Percentiles rank a stretch among this genome's conserved stretches.
These are phyloP conservation scores for Venturia aucupariae DNA, from an alignment of 2,329 filamentous ascomycete genomes.

Conservation along the genomic window DNA sequence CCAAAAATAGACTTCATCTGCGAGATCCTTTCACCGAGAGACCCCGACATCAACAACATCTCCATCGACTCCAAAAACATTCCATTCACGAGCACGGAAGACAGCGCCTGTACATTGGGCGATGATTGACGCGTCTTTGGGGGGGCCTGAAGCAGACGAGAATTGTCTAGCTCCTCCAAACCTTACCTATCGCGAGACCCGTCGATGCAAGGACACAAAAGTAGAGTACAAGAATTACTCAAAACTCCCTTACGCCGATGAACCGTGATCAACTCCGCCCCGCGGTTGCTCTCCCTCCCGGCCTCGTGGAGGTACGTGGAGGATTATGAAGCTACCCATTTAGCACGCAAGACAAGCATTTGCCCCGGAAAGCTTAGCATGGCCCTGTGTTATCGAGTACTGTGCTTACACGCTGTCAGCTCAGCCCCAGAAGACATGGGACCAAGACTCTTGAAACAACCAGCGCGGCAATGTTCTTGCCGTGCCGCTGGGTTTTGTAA, in stretches of 20 bases:
- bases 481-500: neutral
- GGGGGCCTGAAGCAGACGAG: neutral
- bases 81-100: neutral
- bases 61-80: neutral
- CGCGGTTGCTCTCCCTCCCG: neutral
- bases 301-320: neutral
- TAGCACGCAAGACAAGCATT: conserved; percentile 1
- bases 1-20: no score
- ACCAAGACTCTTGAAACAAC: neutral
- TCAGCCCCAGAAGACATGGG: neutral
- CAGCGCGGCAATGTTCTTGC: neutral
- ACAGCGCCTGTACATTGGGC: neutral
- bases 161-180: neutral
- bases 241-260: neutral
- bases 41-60: neutral
- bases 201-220: neutral
- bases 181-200: neutral
- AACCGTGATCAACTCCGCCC: neutral
- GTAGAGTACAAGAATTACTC: neutral
- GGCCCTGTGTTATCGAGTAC: neutral
- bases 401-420: conserved; percentile 1
- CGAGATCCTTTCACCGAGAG: no score
- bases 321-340: conserved; percentile 1
- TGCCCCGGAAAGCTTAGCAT: conserved; percentile 3
- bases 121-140: neutral